Conservation (phyloP, 2,329 filamentous ascomycete genomes). For the Aspergillus fumigatus region DNA sequence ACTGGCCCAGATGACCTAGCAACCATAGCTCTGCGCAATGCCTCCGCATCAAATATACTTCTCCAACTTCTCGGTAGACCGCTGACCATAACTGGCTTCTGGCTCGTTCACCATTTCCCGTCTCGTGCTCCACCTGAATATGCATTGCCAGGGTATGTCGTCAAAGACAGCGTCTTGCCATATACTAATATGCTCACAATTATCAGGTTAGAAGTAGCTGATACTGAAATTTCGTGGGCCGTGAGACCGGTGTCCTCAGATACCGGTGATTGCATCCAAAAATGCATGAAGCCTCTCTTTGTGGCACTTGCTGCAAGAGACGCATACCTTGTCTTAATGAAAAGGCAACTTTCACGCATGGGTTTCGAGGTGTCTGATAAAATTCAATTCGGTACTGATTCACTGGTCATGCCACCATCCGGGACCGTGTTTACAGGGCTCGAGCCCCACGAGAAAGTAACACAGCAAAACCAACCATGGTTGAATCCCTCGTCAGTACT, state of each 20-base stretch:
- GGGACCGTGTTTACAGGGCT: slow-evolving; percentile 10
- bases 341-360: slow-evolving; percentile 24
- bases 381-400: slow-evolving; percentile 9
- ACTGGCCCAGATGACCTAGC: slow-evolving; percentile 44
- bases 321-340: slow-evolving; percentile 28
- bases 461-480: slow-evolving; percentile 11
- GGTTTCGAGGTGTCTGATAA: slow-evolving; percentile 9
- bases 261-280: slow-evolving; percentile 26
- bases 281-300: slow-evolving; percentile 27
- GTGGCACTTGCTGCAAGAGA: slow-evolving; percentile 31
- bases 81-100: slow-evolving; percentile 49
- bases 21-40: slow-evolving; percentile 39
- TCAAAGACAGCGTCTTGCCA: not conserved
- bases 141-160: slow-evolving; percentile 55
- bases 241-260: slow-evolving; percentile 25
- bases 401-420: slow-evolving; percentile 7
- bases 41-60: slow-evolving; percentile 44
- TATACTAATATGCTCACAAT: slow-evolving; percentile 6
- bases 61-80: slow-evolving; percentile 44
- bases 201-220: slow-evolving; percentile 25
- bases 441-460: slow-evolving; percentile 10
- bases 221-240: slow-evolving; percentile 23
- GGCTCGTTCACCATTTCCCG: slow-evolving; percentile 61
- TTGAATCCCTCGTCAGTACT: slow-evolving; percentile 27
- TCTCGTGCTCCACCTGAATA: slow-evolving; percentile 56